Evolutionary conservation across 2,329 filamentous ascomycete genomes (phyloP), one percentile per base, ranked within the genome.

Genomic region (Lomentospora prolificans): DNA sequence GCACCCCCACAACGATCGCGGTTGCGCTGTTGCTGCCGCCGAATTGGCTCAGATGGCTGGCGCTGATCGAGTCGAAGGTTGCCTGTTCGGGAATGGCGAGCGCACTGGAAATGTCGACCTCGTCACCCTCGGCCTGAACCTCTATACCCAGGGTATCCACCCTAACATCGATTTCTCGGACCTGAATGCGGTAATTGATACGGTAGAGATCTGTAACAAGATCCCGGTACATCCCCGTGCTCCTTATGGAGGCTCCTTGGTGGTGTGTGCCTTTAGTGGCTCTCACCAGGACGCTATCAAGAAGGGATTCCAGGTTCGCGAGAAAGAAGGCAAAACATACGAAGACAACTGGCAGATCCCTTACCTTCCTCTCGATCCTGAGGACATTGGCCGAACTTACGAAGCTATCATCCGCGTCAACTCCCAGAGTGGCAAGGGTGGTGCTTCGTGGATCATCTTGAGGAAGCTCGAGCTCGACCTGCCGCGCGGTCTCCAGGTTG

Each of bases 371-470:
- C 80, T 97, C 64, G 92, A 97, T 66, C 92, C 92, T 4, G 80
- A 87, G 65, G 92, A 97, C 66, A 96, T 97, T 61, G 92, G 92
- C 53, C 85, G 92, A 57, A 96, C 86, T n/a, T 97, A 97, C 80
- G 91, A 97, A 72, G 92, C 92, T 58, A 87, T 97, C 67, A 97
- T 97, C 67, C 88, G 92, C 58, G 92, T 97, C 80, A 99, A 97
- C 77, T 95, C 89, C 17, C 92, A 97, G 70, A 89, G 84, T 64
- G 92, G 92, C 61, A 44, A 44, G 39, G 14, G 39, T 4, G 39
- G 12, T n/a, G 39, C 39, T 14, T 44, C 39, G 30, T 33, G 30
- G 30, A 33, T 33, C 30, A 33, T 33, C 30, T 33, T 33, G 30
- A 33, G 30, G 63, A 86, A 90, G 65, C 82, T 97, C 59, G 83